These are phyloP conservation scores for Pestalotiopsis sp. DNA, from an alignment of 2,329 filamentous ascomycete genomes.

Conservation along the genomic window DNA sequence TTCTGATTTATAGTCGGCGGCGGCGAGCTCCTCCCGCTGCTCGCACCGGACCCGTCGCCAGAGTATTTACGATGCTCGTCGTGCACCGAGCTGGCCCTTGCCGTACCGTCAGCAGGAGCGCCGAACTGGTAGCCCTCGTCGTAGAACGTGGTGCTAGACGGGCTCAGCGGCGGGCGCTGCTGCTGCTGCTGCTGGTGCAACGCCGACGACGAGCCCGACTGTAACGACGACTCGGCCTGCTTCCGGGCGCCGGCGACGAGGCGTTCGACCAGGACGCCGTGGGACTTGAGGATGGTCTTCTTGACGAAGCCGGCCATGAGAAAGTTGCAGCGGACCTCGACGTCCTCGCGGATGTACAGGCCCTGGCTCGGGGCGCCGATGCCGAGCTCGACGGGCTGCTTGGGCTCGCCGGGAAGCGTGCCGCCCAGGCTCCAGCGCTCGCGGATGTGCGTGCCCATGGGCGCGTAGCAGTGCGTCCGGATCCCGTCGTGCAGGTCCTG, in stretches of 20 bases:
- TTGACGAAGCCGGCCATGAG: constrained; percentile 78
- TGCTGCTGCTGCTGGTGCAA: constrained; percentile 57
- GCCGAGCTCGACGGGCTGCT: constrained; percentile 67
- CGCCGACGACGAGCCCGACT: constrained; percentile 34
- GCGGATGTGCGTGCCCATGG: constrained; percentile 77
- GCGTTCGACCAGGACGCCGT: constrained; percentile 69
- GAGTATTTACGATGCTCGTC: background rate
- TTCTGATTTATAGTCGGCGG: background rate
- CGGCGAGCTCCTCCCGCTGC: background rate
- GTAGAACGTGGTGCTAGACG: constrained; percentile 38
- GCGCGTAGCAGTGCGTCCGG: constrained; percentile 83
- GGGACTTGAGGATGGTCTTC: constrained; percentile 78
- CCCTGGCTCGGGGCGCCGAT: constrained; percentile 67
- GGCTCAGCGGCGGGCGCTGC: constrained; percentile 51
- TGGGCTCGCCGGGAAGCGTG: constrained; percentile 69
- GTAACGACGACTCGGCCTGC: background rate
- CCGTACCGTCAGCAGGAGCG: background rate
- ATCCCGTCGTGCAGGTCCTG: constrained; percentile 73
- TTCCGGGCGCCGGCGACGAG: constrained; percentile 39
- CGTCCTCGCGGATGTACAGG: constrained; percentile 82
- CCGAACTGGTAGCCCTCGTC: background rate
- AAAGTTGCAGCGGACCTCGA: constrained; percentile 80
- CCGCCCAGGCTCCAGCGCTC: constrained; percentile 79
- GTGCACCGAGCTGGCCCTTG: constrained; percentile 6
- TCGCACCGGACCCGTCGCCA: background rate